These are phyloP conservation scores for Scedosporium apiospermum DNA, from an alignment of 2,329 filamentous ascomycete genomes.

Conservation along the genomic window DNA sequence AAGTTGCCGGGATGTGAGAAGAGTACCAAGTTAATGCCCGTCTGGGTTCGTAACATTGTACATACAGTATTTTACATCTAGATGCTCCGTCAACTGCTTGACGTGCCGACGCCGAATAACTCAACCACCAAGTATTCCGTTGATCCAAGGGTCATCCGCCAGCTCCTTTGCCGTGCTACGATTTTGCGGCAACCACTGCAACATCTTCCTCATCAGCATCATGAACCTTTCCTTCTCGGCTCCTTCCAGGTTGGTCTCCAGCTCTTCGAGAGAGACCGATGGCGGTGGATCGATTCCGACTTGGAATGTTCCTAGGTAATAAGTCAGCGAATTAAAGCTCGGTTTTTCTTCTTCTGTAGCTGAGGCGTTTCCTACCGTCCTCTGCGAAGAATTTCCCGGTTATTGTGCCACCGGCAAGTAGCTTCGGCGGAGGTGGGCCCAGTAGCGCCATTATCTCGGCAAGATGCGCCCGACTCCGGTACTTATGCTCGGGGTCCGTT, in stretches of 20 bases:
- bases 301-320: background rate
- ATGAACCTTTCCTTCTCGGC: conserved; percentile 21
- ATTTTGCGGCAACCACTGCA: conserved; percentile 24
- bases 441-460: conserved; percentile 37
- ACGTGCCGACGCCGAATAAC: too few relatives aligned
- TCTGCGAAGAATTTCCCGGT: conserved; percentile 28
- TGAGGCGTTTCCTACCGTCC: conserved; percentile 17
- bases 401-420: conserved; percentile 21
- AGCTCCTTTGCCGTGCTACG: conserved; percentile 20
- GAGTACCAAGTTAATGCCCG: too few relatives aligned
- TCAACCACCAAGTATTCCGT: conserved; percentile 3
- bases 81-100: too few relatives aligned
- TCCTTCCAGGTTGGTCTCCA: conserved; percentile 24
- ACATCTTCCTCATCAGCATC: conserved; percentile 24
- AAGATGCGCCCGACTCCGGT: conserved; percentile 34
- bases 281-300: background rate
- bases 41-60: too few relatives aligned
- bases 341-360: too few relatives aligned
- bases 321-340: too few relatives aligned
- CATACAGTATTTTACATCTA: too few relatives aligned
- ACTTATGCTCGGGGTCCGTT: conserved; percentile 27
- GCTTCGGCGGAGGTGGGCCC: conserved; percentile 26
- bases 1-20: too few relatives aligned
- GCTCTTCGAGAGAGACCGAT: conserved; percentile 9
- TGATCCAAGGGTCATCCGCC: conserved; percentile 21